phyloP scores from a whole-genome alignment of 2,329 filamentous ascomycete genomes.

The Fusarium tupiense region DNA sequence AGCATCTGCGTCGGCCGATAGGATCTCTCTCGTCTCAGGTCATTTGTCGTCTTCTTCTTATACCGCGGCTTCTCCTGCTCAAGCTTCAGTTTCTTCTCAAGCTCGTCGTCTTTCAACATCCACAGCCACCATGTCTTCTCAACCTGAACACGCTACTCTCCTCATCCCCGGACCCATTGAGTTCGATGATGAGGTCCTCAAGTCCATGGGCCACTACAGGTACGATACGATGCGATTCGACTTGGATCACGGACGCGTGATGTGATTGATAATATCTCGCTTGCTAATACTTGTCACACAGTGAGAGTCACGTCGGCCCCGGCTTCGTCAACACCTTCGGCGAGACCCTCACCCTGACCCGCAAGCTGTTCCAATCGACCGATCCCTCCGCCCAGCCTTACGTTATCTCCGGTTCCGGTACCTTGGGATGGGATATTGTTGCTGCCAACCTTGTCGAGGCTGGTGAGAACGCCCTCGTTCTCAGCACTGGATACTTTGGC shows the following conservation, averaged over 20 bases:
- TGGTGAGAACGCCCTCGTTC: conserved; percentile 89
- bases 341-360: conserved; percentile 86
- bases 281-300: conserved; percentile 49
- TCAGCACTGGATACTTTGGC: conserved; percentile 97
- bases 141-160: conserved; percentile 74
- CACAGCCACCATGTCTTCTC: conserved; percentile 65
- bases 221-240: conserved; percentile 38
- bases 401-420: conserved; percentile 92
- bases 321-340: conserved; percentile 92
- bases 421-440: conserved; percentile 95
- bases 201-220: conserved; percentile 96
- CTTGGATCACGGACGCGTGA: not conserved
- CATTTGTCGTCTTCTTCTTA: conserved; percentile 38
- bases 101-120: conserved; percentile 39
- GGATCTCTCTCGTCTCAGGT: conserved; percentile 44
- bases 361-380: conserved; percentile 93
- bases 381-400: conserved; percentile 87
- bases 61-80: conserved; percentile 26
- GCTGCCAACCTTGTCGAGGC: conserved; percentile 92
- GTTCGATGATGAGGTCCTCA: conserved; percentile 95
- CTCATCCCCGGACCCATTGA: conserved; percentile 98
- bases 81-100: conserved; percentile 24
- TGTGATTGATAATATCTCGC: not conserved
- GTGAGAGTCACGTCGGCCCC: conserved; percentile 92
- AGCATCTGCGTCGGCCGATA: conserved; percentile 36